These are phyloP conservation scores for Solanum dulcamara DNA, from an alignment of 257 asterid species.

Conservation along the genomic window DNA sequence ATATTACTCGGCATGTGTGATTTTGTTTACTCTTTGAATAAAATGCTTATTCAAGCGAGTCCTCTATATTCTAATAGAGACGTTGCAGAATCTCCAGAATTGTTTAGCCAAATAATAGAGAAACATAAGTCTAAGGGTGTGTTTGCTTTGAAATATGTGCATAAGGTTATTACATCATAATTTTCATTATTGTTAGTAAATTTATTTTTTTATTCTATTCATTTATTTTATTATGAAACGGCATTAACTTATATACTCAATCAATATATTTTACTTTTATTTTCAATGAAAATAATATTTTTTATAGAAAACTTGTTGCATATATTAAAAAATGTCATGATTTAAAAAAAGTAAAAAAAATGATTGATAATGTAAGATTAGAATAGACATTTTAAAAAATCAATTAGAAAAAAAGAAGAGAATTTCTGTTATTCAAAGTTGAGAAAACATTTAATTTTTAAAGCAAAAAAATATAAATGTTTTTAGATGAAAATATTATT, in stretches of 20 bases:
- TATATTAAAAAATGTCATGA: too few species aligned
- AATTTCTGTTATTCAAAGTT: background rate
- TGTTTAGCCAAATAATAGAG: background rate
- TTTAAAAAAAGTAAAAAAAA: too few species aligned
- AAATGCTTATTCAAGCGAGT: background rate
- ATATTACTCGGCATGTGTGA: too few species aligned
- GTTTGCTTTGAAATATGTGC: background rate
- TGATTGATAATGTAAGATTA: background rate
- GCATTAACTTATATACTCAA: too few species aligned
- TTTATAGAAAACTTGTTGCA: too few species aligned
- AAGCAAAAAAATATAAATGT: background rate
- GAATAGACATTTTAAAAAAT: background rate
- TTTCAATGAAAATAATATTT: too few species aligned
- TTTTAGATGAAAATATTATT: background rate
- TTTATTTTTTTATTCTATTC: too few species aligned
- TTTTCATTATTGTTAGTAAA: too few species aligned
- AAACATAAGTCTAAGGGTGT: background rate
- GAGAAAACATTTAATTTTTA: background rate
- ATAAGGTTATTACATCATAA: too few species aligned
- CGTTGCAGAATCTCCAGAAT: background rate
- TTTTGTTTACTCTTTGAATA: background rate
- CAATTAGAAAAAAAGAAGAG: background rate
- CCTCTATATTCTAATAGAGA: background rate
- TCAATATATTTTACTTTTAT: too few species aligned
- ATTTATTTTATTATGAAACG: too few species aligned